Conservation (phyloP, 2,329 filamentous ascomycete genomes). For the Knoxdaviesia capensis region DNA sequence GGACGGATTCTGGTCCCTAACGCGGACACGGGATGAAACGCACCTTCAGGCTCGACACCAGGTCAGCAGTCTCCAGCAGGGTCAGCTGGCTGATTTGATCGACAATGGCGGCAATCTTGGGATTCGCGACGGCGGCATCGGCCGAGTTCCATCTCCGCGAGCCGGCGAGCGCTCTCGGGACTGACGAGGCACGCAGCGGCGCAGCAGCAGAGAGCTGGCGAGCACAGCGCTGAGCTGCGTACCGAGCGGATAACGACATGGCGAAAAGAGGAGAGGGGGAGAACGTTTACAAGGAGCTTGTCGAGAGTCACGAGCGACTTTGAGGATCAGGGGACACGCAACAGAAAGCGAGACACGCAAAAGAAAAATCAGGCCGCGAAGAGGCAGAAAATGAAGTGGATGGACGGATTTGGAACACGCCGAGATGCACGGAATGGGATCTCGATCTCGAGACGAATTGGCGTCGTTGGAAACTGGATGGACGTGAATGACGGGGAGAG, state of each 20-base stretch:
- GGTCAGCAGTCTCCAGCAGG: conserved; percentile 86
- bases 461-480: neutral
- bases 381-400: too few relatives aligned
- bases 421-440: too few relatives aligned
- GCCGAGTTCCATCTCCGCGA: conserved; percentile 75
- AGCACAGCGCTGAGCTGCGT: conserved; percentile 43
- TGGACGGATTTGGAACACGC: too few relatives aligned
- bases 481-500: neutral
- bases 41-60: conserved; percentile 92
- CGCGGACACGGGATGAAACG: conserved; percentile 2
- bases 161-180: conserved; percentile 22
- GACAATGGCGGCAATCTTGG: conserved; percentile 88
- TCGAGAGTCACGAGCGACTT: neutral
- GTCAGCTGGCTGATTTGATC: conserved; percentile 98
- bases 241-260: conserved; percentile 45
- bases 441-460: too few relatives aligned
- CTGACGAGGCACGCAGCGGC: conserved; percentile 25
- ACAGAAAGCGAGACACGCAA: too few relatives aligned
- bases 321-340: too few relatives aligned
- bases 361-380: too few relatives aligned
- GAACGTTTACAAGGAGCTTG: neutral
- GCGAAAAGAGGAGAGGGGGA: conserved; percentile 4
- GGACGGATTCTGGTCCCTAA: neutral
- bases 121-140: conserved; percentile 48
- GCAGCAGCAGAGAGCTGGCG: conserved; percentile 31